Percentiles rank a stretch among this genome's conserved stretches.
These are phyloP conservation scores for Penicillium goetzii DNA, from an alignment of 495 filamentous ascomycete genomes.

Conservation along the genomic window DNA sequence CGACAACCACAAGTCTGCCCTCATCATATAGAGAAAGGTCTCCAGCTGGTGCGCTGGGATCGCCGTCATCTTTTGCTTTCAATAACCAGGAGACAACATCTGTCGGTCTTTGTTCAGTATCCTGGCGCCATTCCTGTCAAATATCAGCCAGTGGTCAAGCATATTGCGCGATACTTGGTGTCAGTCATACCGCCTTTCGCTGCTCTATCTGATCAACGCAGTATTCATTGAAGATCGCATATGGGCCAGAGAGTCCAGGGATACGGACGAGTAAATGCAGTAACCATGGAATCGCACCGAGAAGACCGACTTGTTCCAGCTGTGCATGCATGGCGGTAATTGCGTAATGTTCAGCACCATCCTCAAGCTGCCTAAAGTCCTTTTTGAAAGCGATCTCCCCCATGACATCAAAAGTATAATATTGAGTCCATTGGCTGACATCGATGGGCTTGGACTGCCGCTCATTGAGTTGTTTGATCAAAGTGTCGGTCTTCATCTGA, in stretches of 20 bases:
- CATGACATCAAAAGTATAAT: constrained; percentile 73
- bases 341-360: constrained; percentile 60
- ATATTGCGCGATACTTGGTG: not conserved
- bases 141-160: not conserved
- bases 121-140: constrained; percentile 19
- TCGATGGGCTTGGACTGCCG: constrained; percentile 35
- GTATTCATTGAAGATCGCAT: constrained; percentile 1
- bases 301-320: constrained; percentile 22
- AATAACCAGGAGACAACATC: constrained; percentile 39
- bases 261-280: constrained; percentile 18
- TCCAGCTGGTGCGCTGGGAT: constrained; percentile 17
- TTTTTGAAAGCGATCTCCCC: constrained; percentile 73
- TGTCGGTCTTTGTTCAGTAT: constrained; percentile 20
- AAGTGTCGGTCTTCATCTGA: constrained; percentile 17
- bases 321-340: constrained; percentile 41
- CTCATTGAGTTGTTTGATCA: constrained; percentile 18
- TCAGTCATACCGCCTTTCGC: constrained; percentile 13
- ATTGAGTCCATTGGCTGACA: constrained; percentile 67
- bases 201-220: constrained; percentile 15
- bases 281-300: constrained; percentile 31
- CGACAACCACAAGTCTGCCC: constrained; percentile 28
- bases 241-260: constrained; percentile 22
- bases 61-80: constrained; percentile 28
- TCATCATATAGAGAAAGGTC: constrained; percentile 31
- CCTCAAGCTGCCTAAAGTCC: constrained; percentile 68